Conservation (phyloP, 129 eudicot genomes). For the Scalesia atractyloides region DNA sequence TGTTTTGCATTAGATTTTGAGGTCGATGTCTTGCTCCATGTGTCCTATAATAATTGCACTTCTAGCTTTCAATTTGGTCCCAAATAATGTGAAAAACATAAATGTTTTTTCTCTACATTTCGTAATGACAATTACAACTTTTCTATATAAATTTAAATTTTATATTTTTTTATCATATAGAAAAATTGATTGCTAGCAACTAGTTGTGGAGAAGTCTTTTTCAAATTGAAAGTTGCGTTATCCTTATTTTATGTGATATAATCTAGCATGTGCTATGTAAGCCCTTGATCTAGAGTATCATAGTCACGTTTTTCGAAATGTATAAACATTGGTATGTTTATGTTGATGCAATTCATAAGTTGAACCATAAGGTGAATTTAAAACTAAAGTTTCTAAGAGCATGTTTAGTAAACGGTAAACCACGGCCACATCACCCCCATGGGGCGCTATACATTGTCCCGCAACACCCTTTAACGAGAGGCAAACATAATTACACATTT, state of each 20-base stretch:
- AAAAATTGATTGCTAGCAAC: conserved; percentile 38
- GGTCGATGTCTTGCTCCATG: conserved; percentile 20
- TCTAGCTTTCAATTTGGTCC: conserved; percentile 21
- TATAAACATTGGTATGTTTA: conserved; percentile 1
- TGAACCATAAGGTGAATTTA: not conserved
- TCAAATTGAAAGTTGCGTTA: conserved; percentile 19
- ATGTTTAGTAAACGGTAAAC: too few relatives aligned
- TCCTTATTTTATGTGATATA: conserved; percentile 28
- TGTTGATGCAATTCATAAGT: conserved; percentile 18
- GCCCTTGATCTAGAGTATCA: conserved; percentile 21
- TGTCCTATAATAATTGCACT: conserved; percentile 28
- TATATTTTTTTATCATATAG: not conserved
- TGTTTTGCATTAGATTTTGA: conserved; percentile 9
- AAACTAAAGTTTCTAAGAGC: too few relatives aligned
- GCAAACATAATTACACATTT: too few relatives aligned
- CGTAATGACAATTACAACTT: conserved; percentile 6
- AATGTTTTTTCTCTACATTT: not conserved
- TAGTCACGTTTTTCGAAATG: not conserved
- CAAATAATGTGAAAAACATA: conserved; percentile 1
- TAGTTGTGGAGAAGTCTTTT: conserved; percentile 21
- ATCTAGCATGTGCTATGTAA: conserved; percentile 25
- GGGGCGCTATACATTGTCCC: too few relatives aligned
- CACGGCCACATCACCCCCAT: too few relatives aligned
- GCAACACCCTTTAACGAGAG: too few relatives aligned
- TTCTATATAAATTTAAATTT: not conserved